These are phyloP conservation scores for Spongiforma sp. DNA, from an alignment of 1,284 basidiomycete genomes.

Conservation along the genomic window DNA sequence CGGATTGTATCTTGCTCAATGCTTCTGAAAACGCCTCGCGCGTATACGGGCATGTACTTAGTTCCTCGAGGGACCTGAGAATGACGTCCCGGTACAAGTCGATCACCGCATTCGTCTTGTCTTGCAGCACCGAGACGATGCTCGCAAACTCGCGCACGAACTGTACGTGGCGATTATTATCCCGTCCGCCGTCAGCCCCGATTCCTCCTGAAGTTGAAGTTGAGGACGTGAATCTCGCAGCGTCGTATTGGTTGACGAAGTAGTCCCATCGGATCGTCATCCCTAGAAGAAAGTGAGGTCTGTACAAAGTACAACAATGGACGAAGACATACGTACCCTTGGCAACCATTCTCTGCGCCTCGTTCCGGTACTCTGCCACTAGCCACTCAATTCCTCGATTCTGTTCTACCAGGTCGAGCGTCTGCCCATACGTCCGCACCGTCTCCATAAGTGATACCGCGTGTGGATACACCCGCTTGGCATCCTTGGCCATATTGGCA, in stretches of 20 bases:
- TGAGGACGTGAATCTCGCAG: conserved; percentile 75
- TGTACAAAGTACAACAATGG: no score
- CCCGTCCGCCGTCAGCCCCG: conserved; percentile 75
- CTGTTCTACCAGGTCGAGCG: conserved; percentile 85
- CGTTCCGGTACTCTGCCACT: conserved; percentile 90
- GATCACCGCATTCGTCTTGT: conserved; percentile 94
- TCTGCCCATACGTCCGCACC: conserved; percentile 95
- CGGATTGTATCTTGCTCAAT: conserved; percentile 85
- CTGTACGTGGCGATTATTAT: conserved; percentile 90
- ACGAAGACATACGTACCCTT: conserved; percentile 57
- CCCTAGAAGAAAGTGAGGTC: conserved; percentile 51
- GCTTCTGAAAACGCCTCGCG: conserved; percentile 81
- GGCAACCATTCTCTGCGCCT: conserved; percentile 89
- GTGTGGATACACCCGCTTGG: conserved; percentile 97
- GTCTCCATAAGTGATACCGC: conserved; percentile 99
- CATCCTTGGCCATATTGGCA: conserved; percentile 97
- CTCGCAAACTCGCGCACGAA: conserved; percentile 97
- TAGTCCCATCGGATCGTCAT: conserved; percentile 98
- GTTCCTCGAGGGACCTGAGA: conserved; percentile 82
- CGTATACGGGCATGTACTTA: conserved; percentile 87
- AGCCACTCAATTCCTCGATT: conserved; percentile 94
- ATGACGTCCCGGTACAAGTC: conserved; percentile 93
- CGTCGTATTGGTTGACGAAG: conserved; percentile 92
- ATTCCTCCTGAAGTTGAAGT: no score
- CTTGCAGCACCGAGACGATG: conserved; percentile 89